Percentiles rank a stretch among this genome's conserved stretches.
Evolutionary conservation across 768 basidiomycete genomes (phyloP).

Genomic region (Tulasnella sp.): DNA sequence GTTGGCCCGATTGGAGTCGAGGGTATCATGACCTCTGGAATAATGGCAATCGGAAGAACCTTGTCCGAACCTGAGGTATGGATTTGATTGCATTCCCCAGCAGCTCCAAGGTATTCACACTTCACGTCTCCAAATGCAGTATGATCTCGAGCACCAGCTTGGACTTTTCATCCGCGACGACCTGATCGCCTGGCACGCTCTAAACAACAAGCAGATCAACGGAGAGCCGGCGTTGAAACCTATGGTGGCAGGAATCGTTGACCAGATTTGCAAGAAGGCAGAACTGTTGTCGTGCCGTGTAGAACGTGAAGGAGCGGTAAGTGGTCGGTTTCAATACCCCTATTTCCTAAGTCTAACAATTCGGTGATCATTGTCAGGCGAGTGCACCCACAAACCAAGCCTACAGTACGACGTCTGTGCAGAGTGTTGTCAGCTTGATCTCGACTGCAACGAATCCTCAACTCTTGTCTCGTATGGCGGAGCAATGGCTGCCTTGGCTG

Average conservation of each 20-base stretch:
- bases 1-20: conserved; percentile 85
- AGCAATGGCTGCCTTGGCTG: conserved; percentile 84
- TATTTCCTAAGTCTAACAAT: conserved; percentile 23
- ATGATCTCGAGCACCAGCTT: conserved; percentile 87
- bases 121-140: conserved; percentile 45
- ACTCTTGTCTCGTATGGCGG: conserved; percentile 79
- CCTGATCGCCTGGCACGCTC: conserved; percentile 67
- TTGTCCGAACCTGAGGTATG: conserved; percentile 87
- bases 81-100: neutral
- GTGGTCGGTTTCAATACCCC: conserved; percentile 6
- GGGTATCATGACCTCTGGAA: conserved; percentile 77
- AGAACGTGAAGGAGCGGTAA: conserved; percentile 71
- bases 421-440: conserved; percentile 78
- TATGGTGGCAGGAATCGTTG: conserved; percentile 53
- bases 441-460: conserved; percentile 82
- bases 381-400: neutral
- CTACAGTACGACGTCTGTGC: conserved; percentile 46
- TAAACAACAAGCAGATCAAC: conserved; percentile 53
- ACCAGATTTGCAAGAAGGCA: conserved; percentile 71
- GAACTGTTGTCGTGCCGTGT: conserved; percentile 81
- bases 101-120: neutral
- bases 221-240: conserved; percentile 57
- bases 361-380: neutral
- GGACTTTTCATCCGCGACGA: conserved; percentile 92
- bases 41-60: conserved; percentile 87